Percentiles rank a stretch among this genome's conserved stretches.
Evolutionary conservation across 2,329 filamentous ascomycete genomes (phyloP).

Genomic region (Fusarium siculi): DNA sequence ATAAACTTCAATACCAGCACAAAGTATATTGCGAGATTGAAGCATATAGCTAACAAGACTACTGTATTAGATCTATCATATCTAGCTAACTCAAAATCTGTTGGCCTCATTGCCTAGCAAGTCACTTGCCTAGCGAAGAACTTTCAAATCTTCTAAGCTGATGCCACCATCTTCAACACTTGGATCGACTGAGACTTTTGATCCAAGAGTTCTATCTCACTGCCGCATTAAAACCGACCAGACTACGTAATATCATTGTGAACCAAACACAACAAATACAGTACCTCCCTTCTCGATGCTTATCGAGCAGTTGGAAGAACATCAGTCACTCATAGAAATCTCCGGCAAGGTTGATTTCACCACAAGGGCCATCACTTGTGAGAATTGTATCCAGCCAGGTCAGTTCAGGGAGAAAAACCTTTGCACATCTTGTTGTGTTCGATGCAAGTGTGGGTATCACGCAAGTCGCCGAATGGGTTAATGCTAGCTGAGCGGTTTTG

Average conservation of each 20-base stretch:
- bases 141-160: background rate
- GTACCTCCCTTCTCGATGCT: background rate
- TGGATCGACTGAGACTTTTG: background rate
- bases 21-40: background rate
- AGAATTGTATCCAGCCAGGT: background rate
- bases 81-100: background rate
- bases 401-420: background rate
- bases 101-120: background rate
- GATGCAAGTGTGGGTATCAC: background rate
- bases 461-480: background rate
- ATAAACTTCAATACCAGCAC: background rate
- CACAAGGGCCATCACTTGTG: background rate
- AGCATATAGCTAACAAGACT: background rate
- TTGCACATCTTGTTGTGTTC: background rate
- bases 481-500: background rate
- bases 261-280: background rate
- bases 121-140: background rate
- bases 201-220: background rate
- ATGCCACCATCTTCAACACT: background rate
- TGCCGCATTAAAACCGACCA: background rate
- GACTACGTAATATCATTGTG: background rate
- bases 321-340: background rate
- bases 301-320: background rate
- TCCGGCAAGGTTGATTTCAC: background rate
- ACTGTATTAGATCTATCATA: background rate